Evolutionary conservation across 1,139 yeast genomes (phyloP), one percentile per base, ranked within the genome.

Genomic region (Maudiozyma humilis): DNA sequence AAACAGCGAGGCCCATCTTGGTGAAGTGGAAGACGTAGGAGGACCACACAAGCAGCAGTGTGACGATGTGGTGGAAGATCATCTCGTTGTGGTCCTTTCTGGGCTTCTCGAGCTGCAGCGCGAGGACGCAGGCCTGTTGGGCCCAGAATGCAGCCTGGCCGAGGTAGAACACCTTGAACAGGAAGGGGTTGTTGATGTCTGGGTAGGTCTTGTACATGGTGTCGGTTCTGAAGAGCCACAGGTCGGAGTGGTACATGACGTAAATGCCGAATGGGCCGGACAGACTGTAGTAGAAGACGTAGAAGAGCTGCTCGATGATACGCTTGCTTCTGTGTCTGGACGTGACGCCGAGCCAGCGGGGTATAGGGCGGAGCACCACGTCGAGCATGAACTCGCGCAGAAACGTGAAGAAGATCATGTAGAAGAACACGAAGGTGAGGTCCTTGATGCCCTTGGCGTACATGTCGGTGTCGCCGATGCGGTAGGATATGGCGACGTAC

Each of bases 131-230:
- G 1, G 93, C 81, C 66, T 91, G 98, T 68, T 91, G 99, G 16
- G 88, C 81, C 99, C 99, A 91, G 65, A 87, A 91, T 2, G 96
- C 84, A 7, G 97, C 96, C 68, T 91, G 98, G 35, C 87, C 79
- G 51, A 91, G 70, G 64, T 91, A 93, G 62, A 83, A 93, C n/a
- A 79, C 62, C 68, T 91, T 91, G 68, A 85, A 84, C 49, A 73
- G 69, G 49, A 71, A 73, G 47, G 77, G 82, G 60, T 85, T 88
- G 32, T 83, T 73, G 50, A 75, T 72, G 67, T 93, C 97, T 13
- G 98, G 98, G 62, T 83, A 91, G 29, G 75, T 69, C 44, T 66
- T 73, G 65, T 87, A 91, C 69, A 91, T 83, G 40, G 86, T 79
- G 3, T 78, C 72, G 6, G 96, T 91, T 62, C 85, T 75, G 65